Conservation (phyloP, 1,139 yeast species). For the Taphrina deformans region DNA sequence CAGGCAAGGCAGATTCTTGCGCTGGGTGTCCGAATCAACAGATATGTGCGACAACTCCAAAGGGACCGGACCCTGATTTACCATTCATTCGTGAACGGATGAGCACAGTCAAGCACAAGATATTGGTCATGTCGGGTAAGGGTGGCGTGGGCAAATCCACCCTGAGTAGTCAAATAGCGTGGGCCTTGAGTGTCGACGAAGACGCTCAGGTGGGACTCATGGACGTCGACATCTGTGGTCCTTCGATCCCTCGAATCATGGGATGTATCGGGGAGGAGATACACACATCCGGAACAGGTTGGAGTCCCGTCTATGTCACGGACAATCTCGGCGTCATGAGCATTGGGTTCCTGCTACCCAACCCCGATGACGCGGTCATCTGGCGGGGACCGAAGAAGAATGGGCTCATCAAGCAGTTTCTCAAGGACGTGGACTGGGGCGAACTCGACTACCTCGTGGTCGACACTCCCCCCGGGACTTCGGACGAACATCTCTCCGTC, state of each 20-base stretch:
- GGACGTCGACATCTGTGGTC: constrained; percentile 98
- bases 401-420: constrained; percentile 86
- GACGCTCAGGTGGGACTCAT: constrained; percentile 88
- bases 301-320: constrained; percentile 95
- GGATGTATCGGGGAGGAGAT: constrained; percentile 87
- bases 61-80: constrained; percentile 94
- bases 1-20: constrained; percentile 94
- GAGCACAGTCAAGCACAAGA: constrained; percentile 70
- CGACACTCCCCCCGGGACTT: constrained; percentile 98
- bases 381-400: constrained; percentile 98
- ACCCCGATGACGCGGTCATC: constrained; percentile 87
- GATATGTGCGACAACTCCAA: constrained; percentile 82
- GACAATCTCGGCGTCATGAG: constrained; percentile 96
- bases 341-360: constrained; percentile 92
- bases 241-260: constrained; percentile 90
- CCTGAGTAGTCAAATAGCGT: constrained; percentile 87
- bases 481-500: constrained; percentile 92
- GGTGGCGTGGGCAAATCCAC: constrained; percentile 99
- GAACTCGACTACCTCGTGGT: constrained; percentile 82
- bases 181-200: constrained; percentile 93
- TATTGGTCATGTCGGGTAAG: constrained; percentile 86
- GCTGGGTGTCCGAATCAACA: constrained; percentile 90
- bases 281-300: constrained; percentile 87
- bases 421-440: constrained; percentile 97
- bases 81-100: constrained; percentile 72